Percentiles rank a stretch among this genome's conserved stretches.
phyloP scores from a whole-genome alignment of 2,329 filamentous ascomycete species.

The Ampelomyces quisqualis region DNA sequence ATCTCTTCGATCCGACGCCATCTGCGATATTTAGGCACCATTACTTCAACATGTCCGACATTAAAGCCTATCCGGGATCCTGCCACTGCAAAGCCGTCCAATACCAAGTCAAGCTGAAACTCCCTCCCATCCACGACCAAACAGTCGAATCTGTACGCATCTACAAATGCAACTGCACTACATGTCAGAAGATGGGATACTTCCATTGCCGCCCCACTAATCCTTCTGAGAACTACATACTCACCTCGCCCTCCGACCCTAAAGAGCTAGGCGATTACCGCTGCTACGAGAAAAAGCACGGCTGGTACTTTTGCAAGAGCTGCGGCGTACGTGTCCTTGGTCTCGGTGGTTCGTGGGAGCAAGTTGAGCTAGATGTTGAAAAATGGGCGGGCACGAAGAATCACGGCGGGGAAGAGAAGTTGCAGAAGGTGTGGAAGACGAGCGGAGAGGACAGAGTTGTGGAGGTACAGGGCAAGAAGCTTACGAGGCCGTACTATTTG shows the following conservation, averaged over 20 bases:
- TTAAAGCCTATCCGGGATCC: conserved; percentile 42
- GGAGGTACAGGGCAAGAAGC: conserved; percentile 15
- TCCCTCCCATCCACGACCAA: conserved; percentile 39
- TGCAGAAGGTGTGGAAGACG: conserved; percentile 28
- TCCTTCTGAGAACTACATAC: conserved; percentile 48
- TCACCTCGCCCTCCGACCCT: conserved; percentile 46
- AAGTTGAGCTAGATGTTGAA: conserved; percentile 22
- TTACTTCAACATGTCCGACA: conserved; percentile 25
- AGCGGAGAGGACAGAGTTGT: conserved; percentile 12
- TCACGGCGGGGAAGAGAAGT: conserved; percentile 9
- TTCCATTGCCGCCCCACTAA: conserved; percentile 49
- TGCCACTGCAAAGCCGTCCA: conserved; percentile 51
- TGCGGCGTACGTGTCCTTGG: conserved; percentile 52
- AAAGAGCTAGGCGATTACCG: conserved; percentile 48
- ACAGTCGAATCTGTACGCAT: conserved; percentile 26
- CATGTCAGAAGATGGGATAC: conserved; percentile 52
- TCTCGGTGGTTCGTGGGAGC: conserved; percentile 30
- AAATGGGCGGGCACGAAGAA: conserved; percentile 21
- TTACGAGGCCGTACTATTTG: conserved; percentile 23
- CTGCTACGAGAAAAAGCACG: conserved; percentile 31
- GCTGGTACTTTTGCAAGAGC: conserved; percentile 52
- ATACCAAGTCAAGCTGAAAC: conserved; percentile 49
- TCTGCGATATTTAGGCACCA: no score
- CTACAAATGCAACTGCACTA: conserved; percentile 53
- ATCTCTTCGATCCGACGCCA: not conserved